phyloP scores from a whole-genome alignment of 1,139 yeast genomes.

The Sugiyamaella sp. region DNA sequence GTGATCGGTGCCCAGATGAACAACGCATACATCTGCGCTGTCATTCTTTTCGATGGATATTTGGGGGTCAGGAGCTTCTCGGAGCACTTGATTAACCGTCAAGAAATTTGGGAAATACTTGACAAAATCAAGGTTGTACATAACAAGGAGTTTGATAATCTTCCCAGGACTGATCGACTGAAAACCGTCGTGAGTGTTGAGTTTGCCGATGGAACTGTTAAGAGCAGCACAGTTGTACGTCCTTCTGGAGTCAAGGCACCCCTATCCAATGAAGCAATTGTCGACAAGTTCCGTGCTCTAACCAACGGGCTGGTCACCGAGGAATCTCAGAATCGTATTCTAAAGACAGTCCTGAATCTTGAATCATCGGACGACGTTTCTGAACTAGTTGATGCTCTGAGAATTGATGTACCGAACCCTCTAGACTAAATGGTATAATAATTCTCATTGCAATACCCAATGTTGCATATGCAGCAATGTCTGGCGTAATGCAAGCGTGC shows the following conservation, averaged over 20 bases:
- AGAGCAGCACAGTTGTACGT: slow-evolving; percentile 8
- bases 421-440: slow-evolving; percentile 15
- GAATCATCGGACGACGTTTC: slow-evolving; percentile 11
- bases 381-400: slow-evolving; percentile 10
- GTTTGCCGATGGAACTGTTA: slow-evolving; percentile 10
- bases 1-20: slow-evolving; percentile 28
- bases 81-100: slow-evolving; percentile 19
- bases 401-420: slow-evolving; percentile 18
- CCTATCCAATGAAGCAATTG: slow-evolving; percentile 16
- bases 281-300: slow-evolving; percentile 17
- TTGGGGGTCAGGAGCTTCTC: slow-evolving; percentile 18
- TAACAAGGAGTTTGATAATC: slow-evolving; percentile 13
- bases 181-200: slow-evolving; percentile 20
- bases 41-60: slow-evolving; percentile 22
- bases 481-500: too few relatives aligned
- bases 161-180: slow-evolving; percentile 15
- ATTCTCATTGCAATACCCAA: too few relatives aligned
- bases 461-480: too few relatives aligned
- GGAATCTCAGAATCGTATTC: slow-evolving; percentile 15
- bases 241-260: slow-evolving; percentile 25
- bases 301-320: slow-evolving; percentile 21
- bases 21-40: slow-evolving; percentile 24
- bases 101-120: slow-evolving; percentile 23
- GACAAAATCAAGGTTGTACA: slow-evolving; percentile 21
- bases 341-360: slow-evolving; percentile 15